Base-by-base conservation (phyloP, 2,329 filamentous ascomycete species). In the Trichoderma endophyticum region DNA sequence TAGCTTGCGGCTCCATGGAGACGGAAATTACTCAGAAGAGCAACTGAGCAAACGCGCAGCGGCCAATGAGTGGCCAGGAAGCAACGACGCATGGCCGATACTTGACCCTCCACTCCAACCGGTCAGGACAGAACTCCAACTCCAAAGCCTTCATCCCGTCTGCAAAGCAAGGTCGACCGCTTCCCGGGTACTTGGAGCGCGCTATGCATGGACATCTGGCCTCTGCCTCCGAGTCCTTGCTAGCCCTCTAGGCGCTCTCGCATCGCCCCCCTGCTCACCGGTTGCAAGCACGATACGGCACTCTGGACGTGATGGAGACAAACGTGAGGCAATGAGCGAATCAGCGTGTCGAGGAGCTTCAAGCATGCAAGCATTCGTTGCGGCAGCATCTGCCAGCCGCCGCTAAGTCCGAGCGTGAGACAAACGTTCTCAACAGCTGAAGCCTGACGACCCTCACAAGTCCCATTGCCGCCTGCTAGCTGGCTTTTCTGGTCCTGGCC, bases 261-360 rank as follows among this genome's bases (percentile, higher is more conserved):
- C 56, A 57, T 28, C 24, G n/a, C 36, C 56, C 63, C 63, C 66
- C 56, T 69, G 66, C 66, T 60, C 66, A 69, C 66, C 66, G 66
- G 66, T 69, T 51, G 56, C 56, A 60, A n/a, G 28, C 28, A 59
- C 36, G 66, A 61, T 60, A 51, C 26, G 56, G 66, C 66, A 34
- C 56, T 69, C 21, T 69, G 26, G 56, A 18, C 54, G 28, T 32
- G 54, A 69, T 59, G 66, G 66, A 69, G 66, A 51, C 32, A 11
- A 18, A 26, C 51, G 43, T 15, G 36, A 48, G 3, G 18, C 36
- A 61, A 9, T 48, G 24, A 26, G 56, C 56, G 36, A 69, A 69
- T 69, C 66, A 69, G 51, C 65, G 56, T 18, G 14, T 28, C 21
- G 14, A n/a, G 14, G 24, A 18, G 32, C 26, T 18, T 24, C 12